These are phyloP conservation scores for Triglochin maritima DNA, from an alignment of 106 monocot genomes.

Conservation along the genomic window DNA sequence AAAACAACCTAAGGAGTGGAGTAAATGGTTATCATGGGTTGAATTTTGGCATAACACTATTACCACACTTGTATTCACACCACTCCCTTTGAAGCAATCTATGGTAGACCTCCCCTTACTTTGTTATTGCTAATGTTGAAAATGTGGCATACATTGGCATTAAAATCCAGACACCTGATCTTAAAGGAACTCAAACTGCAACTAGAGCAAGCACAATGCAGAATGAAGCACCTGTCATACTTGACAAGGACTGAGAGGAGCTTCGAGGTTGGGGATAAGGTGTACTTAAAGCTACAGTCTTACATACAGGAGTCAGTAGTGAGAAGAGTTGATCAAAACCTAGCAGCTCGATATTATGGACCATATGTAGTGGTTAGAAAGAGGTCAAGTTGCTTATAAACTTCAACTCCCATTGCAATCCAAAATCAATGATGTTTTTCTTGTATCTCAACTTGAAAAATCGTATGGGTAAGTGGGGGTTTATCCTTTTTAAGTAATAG, in stretches of 20 bases:
- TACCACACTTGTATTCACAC: too few relatives aligned
- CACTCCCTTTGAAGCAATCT: too few relatives aligned
- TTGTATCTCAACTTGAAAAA: background rate
- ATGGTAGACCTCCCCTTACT: too few relatives aligned
- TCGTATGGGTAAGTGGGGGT: too few relatives aligned
- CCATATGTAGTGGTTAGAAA: background rate
- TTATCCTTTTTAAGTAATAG: too few relatives aligned
- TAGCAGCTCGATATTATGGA: background rate
- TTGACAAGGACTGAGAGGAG: background rate
- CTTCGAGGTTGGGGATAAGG: background rate
- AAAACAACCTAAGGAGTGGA: too few relatives aligned
- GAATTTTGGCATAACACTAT: too few relatives aligned
- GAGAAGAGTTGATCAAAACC: background rate
- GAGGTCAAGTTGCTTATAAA: background rate
- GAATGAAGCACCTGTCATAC: background rate
- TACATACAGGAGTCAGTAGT: background rate
- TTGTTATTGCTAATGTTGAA: too few relatives aligned
- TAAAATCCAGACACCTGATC: too few relatives aligned
- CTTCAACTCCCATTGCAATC: background rate
- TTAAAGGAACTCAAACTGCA: background rate
- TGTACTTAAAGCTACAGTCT: background rate
- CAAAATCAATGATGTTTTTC: background rate
- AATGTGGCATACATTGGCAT: too few relatives aligned
- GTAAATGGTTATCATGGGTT: too few relatives aligned
- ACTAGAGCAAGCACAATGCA: background rate